Conservation (phyloP, 2,329 filamentous ascomycete species). For the Claviceps capensis region DNA sequence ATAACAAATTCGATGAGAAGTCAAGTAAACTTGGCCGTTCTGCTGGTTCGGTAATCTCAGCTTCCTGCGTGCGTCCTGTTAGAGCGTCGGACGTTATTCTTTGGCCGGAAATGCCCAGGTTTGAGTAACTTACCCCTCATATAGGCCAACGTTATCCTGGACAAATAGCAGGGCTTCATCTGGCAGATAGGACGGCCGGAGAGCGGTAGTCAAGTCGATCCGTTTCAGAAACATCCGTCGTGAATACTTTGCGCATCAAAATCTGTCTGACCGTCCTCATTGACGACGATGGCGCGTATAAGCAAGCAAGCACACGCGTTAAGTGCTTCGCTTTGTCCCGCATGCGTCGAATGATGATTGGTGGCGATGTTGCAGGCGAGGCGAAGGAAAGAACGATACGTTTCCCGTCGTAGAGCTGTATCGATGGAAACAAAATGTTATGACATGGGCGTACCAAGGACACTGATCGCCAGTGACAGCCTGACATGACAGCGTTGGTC, state of each 20-base stretch:
- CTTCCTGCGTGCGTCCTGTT: conserved; percentile 48
- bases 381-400: neutral
- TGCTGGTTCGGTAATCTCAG: conserved; percentile 90
- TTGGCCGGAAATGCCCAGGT: neutral
- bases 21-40: conserved; percentile 91
- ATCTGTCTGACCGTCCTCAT: neutral
- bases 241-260: conserved; percentile 9
- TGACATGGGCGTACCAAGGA: neutral
- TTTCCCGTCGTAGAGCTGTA: neutral
- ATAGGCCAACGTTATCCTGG: conserved; percentile 92
- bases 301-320: neutral
- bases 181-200: conserved; percentile 80
- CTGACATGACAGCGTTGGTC: too few species aligned
- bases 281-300: neutral
- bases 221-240: conserved; percentile 95
- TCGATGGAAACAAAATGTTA: neutral
- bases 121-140: conserved; percentile 65
- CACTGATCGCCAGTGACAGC: too few species aligned
- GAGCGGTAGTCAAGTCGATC: conserved; percentile 88
- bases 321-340: neutral
- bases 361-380: neutral
- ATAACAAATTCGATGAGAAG: conserved; percentile 90
- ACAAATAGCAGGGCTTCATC: conserved; percentile 95
- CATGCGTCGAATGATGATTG: neutral
- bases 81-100: neutral